phyloP scores from a whole-genome alignment of 768 basidiomycete genomes.

The Podaxis carcinomalis region DNA sequence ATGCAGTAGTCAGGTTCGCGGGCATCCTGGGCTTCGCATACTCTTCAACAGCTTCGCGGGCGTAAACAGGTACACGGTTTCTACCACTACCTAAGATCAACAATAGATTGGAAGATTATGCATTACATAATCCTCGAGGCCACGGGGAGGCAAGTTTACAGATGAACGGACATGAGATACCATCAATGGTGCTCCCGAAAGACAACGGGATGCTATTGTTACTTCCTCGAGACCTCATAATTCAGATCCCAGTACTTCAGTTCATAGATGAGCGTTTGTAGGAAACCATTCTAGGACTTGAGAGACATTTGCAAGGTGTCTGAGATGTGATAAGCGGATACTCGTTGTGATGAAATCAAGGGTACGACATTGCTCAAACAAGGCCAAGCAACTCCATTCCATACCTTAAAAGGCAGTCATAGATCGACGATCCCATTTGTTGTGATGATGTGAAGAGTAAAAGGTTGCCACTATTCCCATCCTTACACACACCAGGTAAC shows the following conservation, averaged over 20 bases:
- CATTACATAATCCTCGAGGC: constrained; percentile 3
- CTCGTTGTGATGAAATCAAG: constrained; percentile 26
- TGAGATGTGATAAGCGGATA: constrained; percentile 4
- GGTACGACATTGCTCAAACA: constrained; percentile 13
- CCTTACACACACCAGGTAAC: constrained; percentile 10
- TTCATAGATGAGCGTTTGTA: not conserved
- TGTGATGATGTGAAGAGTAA: constrained; percentile 11
- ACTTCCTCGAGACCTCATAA: too few species aligned
- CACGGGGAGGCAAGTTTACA: not conserved
- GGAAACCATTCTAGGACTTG: not conserved
- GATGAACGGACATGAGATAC: not conserved
- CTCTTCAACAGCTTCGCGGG: not conserved
- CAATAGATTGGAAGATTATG: not conserved
- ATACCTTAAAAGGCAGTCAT: constrained; percentile 1
- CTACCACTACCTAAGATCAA: not conserved
- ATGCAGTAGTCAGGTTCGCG: constrained; percentile 44
- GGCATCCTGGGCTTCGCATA: not conserved
- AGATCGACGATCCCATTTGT: constrained; percentile 2
- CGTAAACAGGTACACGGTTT: not conserved
- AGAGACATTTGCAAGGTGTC: not conserved
- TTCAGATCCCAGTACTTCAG: not conserved
- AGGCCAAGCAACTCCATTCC: not conserved
- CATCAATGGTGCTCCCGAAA: too few species aligned
- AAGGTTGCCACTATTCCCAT: constrained; percentile 8
- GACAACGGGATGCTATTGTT: too few species aligned